Conservation (phyloP, 352 stramenopile species). For the Globisporangium perplexum region DNA sequence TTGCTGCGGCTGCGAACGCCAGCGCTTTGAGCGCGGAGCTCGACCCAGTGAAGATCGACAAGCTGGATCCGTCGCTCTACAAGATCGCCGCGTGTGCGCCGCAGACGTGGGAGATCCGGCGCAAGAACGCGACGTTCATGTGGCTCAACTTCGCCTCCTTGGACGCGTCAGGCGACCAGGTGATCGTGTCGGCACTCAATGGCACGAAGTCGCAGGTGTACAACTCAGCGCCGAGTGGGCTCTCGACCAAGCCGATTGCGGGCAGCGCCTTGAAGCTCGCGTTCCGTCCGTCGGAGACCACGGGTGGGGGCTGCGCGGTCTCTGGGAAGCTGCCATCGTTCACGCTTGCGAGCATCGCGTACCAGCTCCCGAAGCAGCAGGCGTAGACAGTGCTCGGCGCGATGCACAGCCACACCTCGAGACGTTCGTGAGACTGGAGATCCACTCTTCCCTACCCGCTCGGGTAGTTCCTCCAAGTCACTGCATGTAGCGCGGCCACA, state of each 20-base stretch:
- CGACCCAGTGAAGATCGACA: neutral
- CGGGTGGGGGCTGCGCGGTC: neutral
- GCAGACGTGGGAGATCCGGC: conserved; percentile 22
- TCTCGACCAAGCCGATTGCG: conserved; percentile 12
- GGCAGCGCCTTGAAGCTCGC: conserved; percentile 14
- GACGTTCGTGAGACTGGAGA: no score
- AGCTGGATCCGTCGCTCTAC: conserved; percentile 15
- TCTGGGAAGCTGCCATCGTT: conserved; percentile 4
- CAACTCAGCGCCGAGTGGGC: conserved; percentile 8
- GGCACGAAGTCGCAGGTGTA: conserved; percentile 12
- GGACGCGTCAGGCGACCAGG: conserved; percentile 14
- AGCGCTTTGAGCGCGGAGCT: neutral
- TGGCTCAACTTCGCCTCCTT: conserved; percentile 18
- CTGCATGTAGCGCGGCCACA: no score
- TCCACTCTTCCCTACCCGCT: no score
- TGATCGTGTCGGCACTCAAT: conserved; percentile 16
- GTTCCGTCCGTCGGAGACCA: conserved; percentile 17
- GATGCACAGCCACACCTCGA: no score
- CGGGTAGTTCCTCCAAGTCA: no score
- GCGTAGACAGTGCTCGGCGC: no score
- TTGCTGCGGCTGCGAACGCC: neutral
- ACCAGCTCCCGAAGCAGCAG: neutral
- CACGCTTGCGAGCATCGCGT: conserved; percentile 1
- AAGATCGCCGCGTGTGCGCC: conserved; percentile 16
- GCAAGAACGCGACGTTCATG: conserved; percentile 18